Evolutionary conservation across 2,329 filamentous ascomycete genomes (phyloP).

Genomic region (Incumbomyces lentus): DNA sequence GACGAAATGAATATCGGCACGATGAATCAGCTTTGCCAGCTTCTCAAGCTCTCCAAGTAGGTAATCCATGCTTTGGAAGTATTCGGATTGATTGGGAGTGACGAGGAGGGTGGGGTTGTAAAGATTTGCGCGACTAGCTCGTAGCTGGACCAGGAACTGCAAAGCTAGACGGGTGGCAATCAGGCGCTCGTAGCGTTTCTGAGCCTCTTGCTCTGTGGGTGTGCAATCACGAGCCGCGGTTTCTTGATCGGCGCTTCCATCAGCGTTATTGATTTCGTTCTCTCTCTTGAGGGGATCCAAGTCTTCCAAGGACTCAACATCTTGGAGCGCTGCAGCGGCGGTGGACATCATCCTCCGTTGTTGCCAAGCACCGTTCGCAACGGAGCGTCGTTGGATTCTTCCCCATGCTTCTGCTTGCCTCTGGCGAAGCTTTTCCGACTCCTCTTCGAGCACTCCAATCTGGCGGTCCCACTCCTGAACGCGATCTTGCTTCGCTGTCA

Average conservation of each 20-base stretch:
- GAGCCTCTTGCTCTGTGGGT: neutral
- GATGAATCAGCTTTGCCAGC: neutral
- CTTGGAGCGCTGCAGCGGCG: neutral
- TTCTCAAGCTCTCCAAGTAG: conserved; percentile 1
- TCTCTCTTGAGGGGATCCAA: conserved; percentile 1
- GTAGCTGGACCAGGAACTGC: conserved; percentile 7
- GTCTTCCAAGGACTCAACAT: neutral
- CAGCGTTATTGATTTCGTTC: neutral
- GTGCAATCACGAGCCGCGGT: neutral
- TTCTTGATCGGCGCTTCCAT: neutral
- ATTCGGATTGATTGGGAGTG: neutral
- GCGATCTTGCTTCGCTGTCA: conserved; percentile 17
- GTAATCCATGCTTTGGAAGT: conserved; percentile 1
- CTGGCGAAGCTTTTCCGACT: conserved; percentile 14
- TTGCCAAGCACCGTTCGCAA: conserved; percentile 6
- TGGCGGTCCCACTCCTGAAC: conserved; percentile 19
- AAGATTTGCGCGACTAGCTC: neutral
- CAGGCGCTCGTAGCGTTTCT: conserved; percentile 4
- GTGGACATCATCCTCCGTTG: conserved; percentile 15
- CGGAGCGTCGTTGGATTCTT: conserved; percentile 11
- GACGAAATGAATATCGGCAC: neutral
- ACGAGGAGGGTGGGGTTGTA: neutral
- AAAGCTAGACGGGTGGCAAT: conserved; percentile 3
- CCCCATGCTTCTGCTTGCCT: conserved; percentile 12
- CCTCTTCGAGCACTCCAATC: conserved; percentile 13